Base-by-base conservation (phyloP, 352 stramenopile species). In the Phytophthora chlamydospora region DNA sequence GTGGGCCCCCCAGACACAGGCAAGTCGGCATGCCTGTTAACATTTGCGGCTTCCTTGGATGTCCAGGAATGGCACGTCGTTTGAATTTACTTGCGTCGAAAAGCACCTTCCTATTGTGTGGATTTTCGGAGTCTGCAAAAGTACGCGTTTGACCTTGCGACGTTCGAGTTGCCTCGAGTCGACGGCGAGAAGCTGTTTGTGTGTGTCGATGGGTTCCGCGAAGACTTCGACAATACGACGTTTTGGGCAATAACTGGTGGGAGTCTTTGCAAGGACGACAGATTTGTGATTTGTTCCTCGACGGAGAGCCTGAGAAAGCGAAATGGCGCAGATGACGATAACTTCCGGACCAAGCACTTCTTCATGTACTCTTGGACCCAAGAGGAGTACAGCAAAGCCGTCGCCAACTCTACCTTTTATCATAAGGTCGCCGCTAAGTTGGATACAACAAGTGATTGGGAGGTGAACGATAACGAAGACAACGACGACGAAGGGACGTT, bases 21-120 rank as follows among this genome's bases (percentile, higher is more conserved):
- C 9, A 72, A 72, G 63, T 67, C 50, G 27, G 43, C 32, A 10
- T 34, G 36, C 6, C 57, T 40, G 46, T 47, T 67, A 14, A 38
- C 43, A 31, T 71, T 60, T 58, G 40, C 17, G 19, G 51, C 50
- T 44, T 54, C 42, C 17, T 57, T 72, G 44, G 46, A 68, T 68
- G 57, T 1, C 10, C 6, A 55, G 21, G 32, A 72, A 46, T 72
- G 63, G 63, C 46, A 68, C 31, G 46, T 67, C 32, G 51, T 64
- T 32, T 72, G 63, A 56, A 50, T 72, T 41, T 49, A 64, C 52
- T 50, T 69, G 32, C 14, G 14, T 2, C 12, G 0, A 42, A 33
- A 6, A 1, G 16, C 14, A 10, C 40, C 44, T 11, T 38, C 24
- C 0, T 69, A 45, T 6, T 24, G 21, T 3, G 14, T 55, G n/a